These are phyloP conservation scores for Dictyostelium intermedium DNA, from an alignment of 78 protist species.

Conservation along the genomic window DNA sequence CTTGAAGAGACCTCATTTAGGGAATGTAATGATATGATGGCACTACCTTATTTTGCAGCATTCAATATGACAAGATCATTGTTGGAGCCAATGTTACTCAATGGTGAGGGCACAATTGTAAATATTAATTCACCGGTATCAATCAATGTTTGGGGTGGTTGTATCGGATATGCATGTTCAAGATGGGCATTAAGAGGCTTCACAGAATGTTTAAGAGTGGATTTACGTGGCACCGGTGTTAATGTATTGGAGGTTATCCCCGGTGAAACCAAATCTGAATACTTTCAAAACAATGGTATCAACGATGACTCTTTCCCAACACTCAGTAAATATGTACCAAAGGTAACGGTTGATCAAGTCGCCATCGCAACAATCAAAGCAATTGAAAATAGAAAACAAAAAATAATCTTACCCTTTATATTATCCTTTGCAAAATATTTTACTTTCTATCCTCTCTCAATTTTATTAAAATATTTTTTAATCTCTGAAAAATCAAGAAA, in stretches of 20 bases:
- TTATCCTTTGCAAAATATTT: not conserved
- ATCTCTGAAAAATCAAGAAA: not conserved
- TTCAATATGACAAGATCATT: constrained; percentile 29
- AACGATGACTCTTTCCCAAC: not conserved
- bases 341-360: constrained; percentile 1
- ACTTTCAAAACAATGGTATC: constrained; percentile 31
- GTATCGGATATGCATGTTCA: constrained; percentile 53
- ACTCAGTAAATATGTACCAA: not conserved
- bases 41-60: constrained; percentile 69
- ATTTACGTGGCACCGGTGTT: constrained; percentile 17
- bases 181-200: constrained; percentile 50
- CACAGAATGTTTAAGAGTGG: constrained; percentile 5
- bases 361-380: not conserved
- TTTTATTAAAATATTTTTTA: not conserved
- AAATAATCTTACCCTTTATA: not conserved
- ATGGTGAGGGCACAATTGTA: constrained; percentile 33
- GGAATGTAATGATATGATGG: constrained; percentile 27
- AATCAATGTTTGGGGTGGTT: constrained; percentile 30
- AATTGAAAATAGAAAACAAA: constrained; percentile 1
- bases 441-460: not conserved
- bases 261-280: constrained; percentile 24
- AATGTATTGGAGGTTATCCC: constrained; percentile 43
- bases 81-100: not conserved
- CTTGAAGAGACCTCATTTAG: constrained; percentile 21
- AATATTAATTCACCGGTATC: constrained; percentile 66